Conservation (phyloP, 1,284 basidiomycete genomes). For the Mycena sp. region DNA sequence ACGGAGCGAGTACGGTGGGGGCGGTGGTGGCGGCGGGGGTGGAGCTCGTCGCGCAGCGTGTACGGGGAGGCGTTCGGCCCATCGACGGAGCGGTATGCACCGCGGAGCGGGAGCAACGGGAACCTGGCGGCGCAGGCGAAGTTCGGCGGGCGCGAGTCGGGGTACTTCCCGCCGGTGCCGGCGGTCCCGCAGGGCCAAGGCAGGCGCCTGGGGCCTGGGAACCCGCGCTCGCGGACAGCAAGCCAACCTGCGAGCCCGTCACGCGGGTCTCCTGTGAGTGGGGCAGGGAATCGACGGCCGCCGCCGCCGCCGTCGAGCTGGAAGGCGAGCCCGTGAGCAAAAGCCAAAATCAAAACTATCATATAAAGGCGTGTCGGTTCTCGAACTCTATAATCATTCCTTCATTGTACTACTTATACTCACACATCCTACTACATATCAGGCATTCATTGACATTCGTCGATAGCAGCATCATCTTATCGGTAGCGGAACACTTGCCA, state of each 20-base stretch:
- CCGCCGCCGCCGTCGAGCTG: constrained; percentile 71
- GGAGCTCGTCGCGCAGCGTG: constrained; percentile 69
- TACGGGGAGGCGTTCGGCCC: constrained; percentile 73
- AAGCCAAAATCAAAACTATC: not conserved
- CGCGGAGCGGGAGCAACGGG: constrained; percentile 29
- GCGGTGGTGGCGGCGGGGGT: constrained; percentile 48
- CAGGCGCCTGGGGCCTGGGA: constrained; percentile 31
- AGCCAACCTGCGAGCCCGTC: constrained; percentile 62
- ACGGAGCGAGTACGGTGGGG: constrained; percentile 64
- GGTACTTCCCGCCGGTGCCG: constrained; percentile 49
- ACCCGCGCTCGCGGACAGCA: constrained; percentile 57
- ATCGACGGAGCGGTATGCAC: constrained; percentile 44
- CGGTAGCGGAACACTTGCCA: no score
- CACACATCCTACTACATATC: not conserved
- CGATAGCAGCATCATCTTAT: no score
- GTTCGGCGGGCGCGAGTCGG: constrained; percentile 39
- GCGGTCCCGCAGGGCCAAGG: constrained; percentile 42
- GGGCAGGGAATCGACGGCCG: constrained; percentile 35
- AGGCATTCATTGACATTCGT: not conserved
- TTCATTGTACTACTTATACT: constrained; percentile 21
- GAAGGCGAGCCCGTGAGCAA: constrained; percentile 43
- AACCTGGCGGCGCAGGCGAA: constrained; percentile 30
- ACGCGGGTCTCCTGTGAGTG: constrained; percentile 23
- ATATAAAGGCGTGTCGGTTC: not conserved
- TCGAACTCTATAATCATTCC: constrained; percentile 4